Evolutionary conservation across 208 protist species (phyloP), one percentile per base, ranked within the genome.

Genomic region (Herpetomonas muscarum): DNA sequence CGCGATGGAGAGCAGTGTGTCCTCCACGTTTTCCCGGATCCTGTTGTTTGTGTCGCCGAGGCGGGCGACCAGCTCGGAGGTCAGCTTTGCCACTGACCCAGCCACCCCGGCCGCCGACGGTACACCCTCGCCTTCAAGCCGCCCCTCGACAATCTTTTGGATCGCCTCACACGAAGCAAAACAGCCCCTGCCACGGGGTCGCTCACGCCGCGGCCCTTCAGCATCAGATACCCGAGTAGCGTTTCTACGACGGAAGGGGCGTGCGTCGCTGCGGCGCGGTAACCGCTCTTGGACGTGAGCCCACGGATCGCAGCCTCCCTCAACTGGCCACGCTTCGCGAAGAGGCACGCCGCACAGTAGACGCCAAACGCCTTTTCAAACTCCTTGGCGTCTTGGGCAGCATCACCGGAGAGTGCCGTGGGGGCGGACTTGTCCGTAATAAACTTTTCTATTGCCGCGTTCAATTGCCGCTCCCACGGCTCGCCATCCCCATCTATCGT

Each of bases 281-380:
- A 76, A 9, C 86, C 89, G 1, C 65, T 74, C 13, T 49, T 46
- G 6, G 79, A 82, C 29, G 76, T 55, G 17, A 81, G 55, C n/a
- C 71, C 78, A 12, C 79, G 67, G 50, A 96, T 66, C 34, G 81
- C 87, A 17, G 77, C 83, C 60, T 94, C 87, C 25, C 90, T 79
- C 37, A 88, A 74, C 63, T 77, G 71, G 1, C 79, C 87, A 29
- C 72, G 67, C 32, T 64, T 66, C 26, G 70, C 73, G 59, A 92
- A 81, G 19, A 96, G 64, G 62, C 90, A 94, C 1, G 66, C 69
- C 21, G 66, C 73, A 42, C 74, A 82, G 55, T 88, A 93, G 2
- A 74, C 55, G 37, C 90, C 90, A 29, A 96, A 76, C 30, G 80
- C 76, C 7, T 71, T 63, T 46, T 76, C 75, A 53, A 70, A 74